These are phyloP conservation scores for Tritrichomonas foetus DNA, from an alignment of 208 protist species.

Conservation along the genomic window DNA sequence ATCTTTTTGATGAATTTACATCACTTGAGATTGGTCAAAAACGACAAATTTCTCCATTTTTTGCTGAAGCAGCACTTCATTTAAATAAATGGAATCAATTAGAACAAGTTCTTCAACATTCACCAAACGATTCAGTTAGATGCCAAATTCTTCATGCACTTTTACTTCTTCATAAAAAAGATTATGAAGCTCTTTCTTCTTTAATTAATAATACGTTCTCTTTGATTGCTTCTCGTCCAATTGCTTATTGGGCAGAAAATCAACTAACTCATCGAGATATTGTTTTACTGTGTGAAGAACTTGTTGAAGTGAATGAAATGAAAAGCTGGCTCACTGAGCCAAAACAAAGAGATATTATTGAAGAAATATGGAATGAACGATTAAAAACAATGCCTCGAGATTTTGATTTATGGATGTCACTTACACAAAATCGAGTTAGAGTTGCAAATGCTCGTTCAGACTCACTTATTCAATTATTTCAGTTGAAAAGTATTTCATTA, in stretches of 20 bases:
- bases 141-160: not conserved
- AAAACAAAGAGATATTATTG: not conserved
- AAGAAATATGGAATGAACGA: not conserved
- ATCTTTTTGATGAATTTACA: not conserved
- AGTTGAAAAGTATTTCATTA: not conserved
- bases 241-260: constrained; percentile 25
- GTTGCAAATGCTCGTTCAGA: not conserved
- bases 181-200: not conserved
- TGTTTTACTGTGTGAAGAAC: not conserved
- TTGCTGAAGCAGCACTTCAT: constrained; percentile 8
- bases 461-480: not conserved
- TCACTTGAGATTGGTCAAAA: not conserved
- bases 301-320: constrained; percentile 33
- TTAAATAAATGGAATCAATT: not conserved
- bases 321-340: not conserved
- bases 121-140: not conserved
- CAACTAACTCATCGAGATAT: not conserved
- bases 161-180: not conserved
- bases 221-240: constrained; percentile 13
- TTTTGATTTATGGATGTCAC: not conserved
- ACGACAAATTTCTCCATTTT: not conserved
- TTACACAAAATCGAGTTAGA: not conserved
- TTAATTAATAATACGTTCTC: not conserved
- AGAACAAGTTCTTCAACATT: not conserved
- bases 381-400: not conserved